Percentiles rank a stretch among this genome's conserved stretches.
Evolutionary conservation across 345 rosid species (phyloP).

Genomic region (Eutrema yunnanense): DNA sequence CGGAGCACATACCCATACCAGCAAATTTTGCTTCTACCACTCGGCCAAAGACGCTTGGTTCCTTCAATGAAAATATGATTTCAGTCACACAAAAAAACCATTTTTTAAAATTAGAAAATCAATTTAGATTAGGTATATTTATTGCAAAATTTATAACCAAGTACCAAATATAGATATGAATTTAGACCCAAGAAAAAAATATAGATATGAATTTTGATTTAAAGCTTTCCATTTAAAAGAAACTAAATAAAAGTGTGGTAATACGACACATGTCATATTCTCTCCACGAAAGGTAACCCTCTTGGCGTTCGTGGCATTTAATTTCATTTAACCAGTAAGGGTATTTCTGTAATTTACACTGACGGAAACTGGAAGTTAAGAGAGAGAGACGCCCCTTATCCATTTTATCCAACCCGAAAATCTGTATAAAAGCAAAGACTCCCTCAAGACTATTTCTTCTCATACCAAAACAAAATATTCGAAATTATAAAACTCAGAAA

Average conservation of each 20-base stretch:
- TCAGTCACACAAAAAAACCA: neutral
- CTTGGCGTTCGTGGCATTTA: neutral
- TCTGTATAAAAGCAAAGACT: slow-evolving; percentile 50
- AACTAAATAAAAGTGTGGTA: too few species aligned
- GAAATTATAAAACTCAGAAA: neutral
- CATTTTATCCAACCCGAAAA: slow-evolving; percentile 28
- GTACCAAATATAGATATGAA: too few species aligned
- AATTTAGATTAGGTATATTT: neutral
- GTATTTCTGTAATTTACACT: slow-evolving; percentile 21
- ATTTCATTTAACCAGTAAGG: neutral
- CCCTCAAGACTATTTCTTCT: neutral
- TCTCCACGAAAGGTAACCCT: neutral
- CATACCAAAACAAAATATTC: neutral
- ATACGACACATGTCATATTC: slow-evolving; percentile 23
- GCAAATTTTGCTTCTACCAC: too few species aligned
- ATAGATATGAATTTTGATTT: neutral
- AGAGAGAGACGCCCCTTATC: slow-evolving; percentile 41
- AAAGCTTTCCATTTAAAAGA: neutral
- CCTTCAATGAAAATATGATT: neutral
- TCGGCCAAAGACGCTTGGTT: too few species aligned
- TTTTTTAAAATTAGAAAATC: neutral
- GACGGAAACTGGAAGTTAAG: slow-evolving; percentile 25
- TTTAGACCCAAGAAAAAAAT: neutral
- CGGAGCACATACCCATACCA: too few species aligned
- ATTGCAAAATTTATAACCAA: too few species aligned